Evolutionary conservation across 106 monocot genomes (phyloP).

Genomic region (Gastrodia elata): DNA sequence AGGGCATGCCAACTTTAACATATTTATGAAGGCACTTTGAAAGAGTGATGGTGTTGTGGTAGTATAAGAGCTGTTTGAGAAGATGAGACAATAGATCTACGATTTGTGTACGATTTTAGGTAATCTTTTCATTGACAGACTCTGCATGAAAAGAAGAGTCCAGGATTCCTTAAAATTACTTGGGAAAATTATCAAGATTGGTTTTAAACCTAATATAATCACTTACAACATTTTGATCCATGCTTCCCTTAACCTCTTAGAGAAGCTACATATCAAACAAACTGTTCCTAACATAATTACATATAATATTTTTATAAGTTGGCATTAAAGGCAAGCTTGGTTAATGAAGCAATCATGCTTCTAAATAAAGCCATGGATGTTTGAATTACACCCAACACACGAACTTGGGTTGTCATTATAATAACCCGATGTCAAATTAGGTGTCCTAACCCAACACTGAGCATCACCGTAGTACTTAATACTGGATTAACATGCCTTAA

Average conservation of each 20-base stretch:
- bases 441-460: no score
- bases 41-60: no score
- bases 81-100: constrained; percentile 47
- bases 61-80: constrained; percentile 48
- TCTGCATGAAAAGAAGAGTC: constrained; percentile 52
- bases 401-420: constrained; percentile 67
- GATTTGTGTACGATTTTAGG: constrained; percentile 46
- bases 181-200: constrained; percentile 61
- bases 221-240: no score
- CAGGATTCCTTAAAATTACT: constrained; percentile 59
- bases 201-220: constrained; percentile 61
- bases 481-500: no score
- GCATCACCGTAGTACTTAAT: no score
- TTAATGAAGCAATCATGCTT: no score
- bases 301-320: constrained; percentile 73
- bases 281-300: constrained; percentile 48
- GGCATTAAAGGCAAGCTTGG: constrained; percentile 64
- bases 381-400: constrained; percentile 48
- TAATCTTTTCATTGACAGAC: constrained; percentile 55
- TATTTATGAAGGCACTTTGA: constrained; percentile 59
- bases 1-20: constrained; percentile 67
- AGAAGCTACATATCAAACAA: constrained; percentile 44
- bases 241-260: constrained; percentile 58
- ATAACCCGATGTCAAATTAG: no score
- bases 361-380: no score